Percentiles rank a stretch among this genome's conserved stretches.
Conservation (phyloP, 176 grass and related monocot species). For the Bonia amplexicaulis region DNA sequence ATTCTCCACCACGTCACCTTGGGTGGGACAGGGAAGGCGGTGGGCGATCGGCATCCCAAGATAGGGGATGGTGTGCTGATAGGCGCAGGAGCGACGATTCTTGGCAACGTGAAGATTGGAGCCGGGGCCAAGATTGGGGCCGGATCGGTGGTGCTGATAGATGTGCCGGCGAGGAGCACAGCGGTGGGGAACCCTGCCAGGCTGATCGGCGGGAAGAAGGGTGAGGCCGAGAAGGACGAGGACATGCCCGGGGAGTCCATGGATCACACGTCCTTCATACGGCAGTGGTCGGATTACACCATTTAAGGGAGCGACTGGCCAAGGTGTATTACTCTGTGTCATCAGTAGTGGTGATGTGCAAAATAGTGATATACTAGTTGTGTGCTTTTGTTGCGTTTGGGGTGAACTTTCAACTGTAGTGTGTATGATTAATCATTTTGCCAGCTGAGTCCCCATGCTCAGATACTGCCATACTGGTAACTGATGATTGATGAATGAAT, state of each 20-base stretch:
- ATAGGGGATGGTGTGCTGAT: slow-evolving; percentile 88
- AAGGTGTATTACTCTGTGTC: slow-evolving; percentile 36
- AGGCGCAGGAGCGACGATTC: slow-evolving; percentile 83
- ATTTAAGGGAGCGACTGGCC: slow-evolving; percentile 31
- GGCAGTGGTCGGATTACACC: slow-evolving; percentile 83
- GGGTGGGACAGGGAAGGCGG: slow-evolving; percentile 81
- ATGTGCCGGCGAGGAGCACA: slow-evolving; percentile 74
- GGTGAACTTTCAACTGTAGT: background rate
- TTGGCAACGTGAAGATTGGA: slow-evolving; percentile 79
- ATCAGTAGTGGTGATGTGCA: background rate
- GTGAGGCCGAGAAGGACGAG: slow-evolving; percentile 39
- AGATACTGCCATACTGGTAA: background rate
- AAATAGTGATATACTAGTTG: background rate
- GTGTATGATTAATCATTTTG: slow-evolving; percentile 17
- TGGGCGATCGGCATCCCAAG: slow-evolving; percentile 85
- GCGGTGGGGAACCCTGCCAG: slow-evolving; percentile 91
- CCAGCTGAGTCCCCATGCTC: slow-evolving; percentile 1
- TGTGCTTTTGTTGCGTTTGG: background rate
- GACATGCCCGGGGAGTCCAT: slow-evolving; percentile 82
- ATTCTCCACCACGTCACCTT: slow-evolving; percentile 96
- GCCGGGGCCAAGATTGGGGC: slow-evolving; percentile 93
- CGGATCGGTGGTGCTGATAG: slow-evolving; percentile 77
- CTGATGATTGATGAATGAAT: slow-evolving; percentile 4
- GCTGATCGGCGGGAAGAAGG: slow-evolving; percentile 45
- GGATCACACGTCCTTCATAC: slow-evolving; percentile 97